Evolutionary conservation across 1,284 basidiomycete genomes (phyloP), one percentile per base, ranked within the genome.

Genomic region (Fomitopsis pinicola): DNA sequence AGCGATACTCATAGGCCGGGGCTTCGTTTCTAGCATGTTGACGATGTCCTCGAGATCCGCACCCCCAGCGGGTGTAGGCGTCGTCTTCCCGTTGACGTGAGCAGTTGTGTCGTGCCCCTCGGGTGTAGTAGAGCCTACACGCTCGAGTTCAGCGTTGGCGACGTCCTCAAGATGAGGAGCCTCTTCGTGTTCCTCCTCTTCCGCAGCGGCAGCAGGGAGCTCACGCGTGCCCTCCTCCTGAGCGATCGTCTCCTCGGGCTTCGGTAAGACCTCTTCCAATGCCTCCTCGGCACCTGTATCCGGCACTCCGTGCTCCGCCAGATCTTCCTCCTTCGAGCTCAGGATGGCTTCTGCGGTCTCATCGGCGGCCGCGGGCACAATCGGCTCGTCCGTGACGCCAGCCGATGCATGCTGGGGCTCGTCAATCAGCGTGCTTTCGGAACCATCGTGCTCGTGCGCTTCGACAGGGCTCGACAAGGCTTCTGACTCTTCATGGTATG

Each of bases 1-100:
- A 42, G 64, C 59, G 28, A 70, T 76, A 26, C 76, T 72, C 67
- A 80, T 80, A 42, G 75, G 66, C 17, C 78, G 10, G 40, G 61
- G 60, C 53, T 55, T 58, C 0, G 76, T 71, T 72, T 90, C 85
- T 12, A 89, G 81, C 66, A 89, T 77, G 65, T 80, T 84, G 64
- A 90, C 83, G 58, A 89, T 83, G 60, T 84, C 82, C 69, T 84
- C 88, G 35, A 87, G 76, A 35, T 87, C 81, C 56, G 73, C 68
- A 15, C 71, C 77, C 5, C 17, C 42, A 17, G 35, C 35, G 19
- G 53, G 59, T 19, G 59, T 60, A 3, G 59, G 59, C n/a, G 55
- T 58, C 17, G 71, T 61, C 48, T 67, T 69, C 5, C 55, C 65
- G 40, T 64, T 67, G 46, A 55, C 68, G 38, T 59, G 42, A 17